Conservation (phyloP, 192 early-diverging fungal species). For the Lunasporangiospora selenospora region DNA sequence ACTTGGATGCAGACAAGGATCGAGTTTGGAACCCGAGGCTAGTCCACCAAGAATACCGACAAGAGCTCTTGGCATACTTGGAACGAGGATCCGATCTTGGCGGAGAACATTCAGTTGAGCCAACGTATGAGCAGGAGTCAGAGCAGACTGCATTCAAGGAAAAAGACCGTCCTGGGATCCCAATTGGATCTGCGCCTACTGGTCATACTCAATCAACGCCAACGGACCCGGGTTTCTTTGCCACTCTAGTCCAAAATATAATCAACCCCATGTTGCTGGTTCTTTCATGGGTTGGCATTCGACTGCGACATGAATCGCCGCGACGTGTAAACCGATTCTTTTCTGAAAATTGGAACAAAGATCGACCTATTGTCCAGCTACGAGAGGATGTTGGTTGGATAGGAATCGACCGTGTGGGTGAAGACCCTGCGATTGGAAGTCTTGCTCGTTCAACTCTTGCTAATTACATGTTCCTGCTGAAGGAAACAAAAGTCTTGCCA, state of each 20-base stretch:
- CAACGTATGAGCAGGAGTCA: conserved; percentile 22
- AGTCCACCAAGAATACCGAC: conserved; percentile 11
- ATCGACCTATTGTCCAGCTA: conserved; percentile 5
- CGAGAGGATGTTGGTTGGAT: conserved; percentile 36
- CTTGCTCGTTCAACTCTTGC: conserved; percentile 20
- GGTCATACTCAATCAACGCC: too few species aligned
- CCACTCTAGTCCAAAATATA: too few species aligned
- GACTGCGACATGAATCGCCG: too few species aligned
- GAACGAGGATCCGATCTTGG: conserved; percentile 28
- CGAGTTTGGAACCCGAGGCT: conserved; percentile 25
- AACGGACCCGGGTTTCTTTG: too few species aligned
- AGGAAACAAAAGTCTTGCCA: conserved; percentile 21
- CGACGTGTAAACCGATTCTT: too few species aligned
- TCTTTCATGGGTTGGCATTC: too few species aligned
- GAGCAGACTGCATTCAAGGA: neutral
- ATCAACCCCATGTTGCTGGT: too few species aligned
- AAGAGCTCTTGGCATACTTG: conserved; percentile 28
- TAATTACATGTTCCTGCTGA: conserved; percentile 31
- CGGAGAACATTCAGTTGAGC: conserved; percentile 5
- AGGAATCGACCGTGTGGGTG: conserved; percentile 28
- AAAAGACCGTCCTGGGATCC: too few species aligned
- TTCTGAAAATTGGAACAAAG: conserved; percentile 1
- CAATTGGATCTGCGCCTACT: too few species aligned
- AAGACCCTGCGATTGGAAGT: conserved; percentile 1
- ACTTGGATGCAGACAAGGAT: neutral